These are phyloP conservation scores for Cardiospermum halicacabum DNA, from an alignment of 345 rosid species.

Conservation along the genomic window DNA sequence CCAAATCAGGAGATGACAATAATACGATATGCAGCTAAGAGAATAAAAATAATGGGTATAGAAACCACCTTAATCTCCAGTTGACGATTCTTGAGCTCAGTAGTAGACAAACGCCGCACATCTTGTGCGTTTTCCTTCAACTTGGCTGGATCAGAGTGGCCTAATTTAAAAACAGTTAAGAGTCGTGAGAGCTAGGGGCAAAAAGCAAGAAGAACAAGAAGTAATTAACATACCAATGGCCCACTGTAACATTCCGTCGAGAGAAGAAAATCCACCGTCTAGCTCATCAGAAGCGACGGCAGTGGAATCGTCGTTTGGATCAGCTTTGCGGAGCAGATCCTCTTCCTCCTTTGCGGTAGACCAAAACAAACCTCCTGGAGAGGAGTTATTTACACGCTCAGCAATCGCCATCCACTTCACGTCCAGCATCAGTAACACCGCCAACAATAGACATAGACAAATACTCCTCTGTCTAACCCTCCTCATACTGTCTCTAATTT, in stretches of 20 bases:
- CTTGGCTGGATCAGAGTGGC: conserved; percentile 81
- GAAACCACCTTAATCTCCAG: conserved; percentile 60
- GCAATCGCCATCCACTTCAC: conserved; percentile 18
- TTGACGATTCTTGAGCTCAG: conserved; percentile 75
- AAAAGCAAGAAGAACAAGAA: too few species aligned
- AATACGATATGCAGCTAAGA: too few species aligned
- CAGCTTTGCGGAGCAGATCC: conserved; percentile 45
- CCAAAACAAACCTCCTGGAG: conserved; percentile 49
- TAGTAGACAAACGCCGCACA: conserved; percentile 51
- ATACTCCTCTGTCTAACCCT: too few species aligned
- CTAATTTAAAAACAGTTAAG: conserved; percentile 23
- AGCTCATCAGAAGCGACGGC: conserved; percentile 40
- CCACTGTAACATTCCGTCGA: conserved; percentile 96
- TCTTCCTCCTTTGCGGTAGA: conserved; percentile 62
- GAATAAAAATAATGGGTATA: too few species aligned
- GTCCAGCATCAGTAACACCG: conserved; percentile 13
- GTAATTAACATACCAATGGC: conserved; percentile 77
- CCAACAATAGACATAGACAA: conserved; percentile 1
- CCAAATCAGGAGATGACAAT: too few species aligned
- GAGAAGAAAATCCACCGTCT: conserved; percentile 90
- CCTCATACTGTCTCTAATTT: background rate
- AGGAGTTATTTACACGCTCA: conserved; percentile 41
- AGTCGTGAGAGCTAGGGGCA: too few species aligned
- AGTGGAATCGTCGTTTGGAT: conserved; percentile 34
- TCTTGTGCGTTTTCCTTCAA: conserved; percentile 73